Evolutionary conservation across 73 alveolate species (phyloP), one percentile per base, ranked within the genome.

Genomic region (Paraurostyla sp.): DNA sequence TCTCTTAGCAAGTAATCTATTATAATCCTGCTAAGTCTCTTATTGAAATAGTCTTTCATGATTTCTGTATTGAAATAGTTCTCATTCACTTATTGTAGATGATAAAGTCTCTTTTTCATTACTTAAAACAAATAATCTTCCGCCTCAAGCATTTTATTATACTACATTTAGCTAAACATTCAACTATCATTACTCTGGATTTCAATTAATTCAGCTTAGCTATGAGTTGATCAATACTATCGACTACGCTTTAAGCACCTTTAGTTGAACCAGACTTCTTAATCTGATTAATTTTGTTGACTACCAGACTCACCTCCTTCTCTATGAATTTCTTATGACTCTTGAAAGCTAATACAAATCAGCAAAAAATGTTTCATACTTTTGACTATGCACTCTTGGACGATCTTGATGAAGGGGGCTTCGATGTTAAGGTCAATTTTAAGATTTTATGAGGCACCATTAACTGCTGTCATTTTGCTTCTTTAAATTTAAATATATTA

Each of bases 1-100:
- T 91, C 96, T 27, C 96, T 68, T 25, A 91, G 93, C 76, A 91
- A 25, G 46, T 91, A 91, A 63, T 91, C 96, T 27, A 84, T 60
- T 0, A 91, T 91, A 20, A 91, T 58, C 36, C 96, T 58, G 51
- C 80, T 69, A 0, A 91, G 93, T 40, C 92, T 71, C 51, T 45
- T 83, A 1, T 51, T 45, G 46, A 73, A 91, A 56, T 91, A 91
- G 18, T 91, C 93, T 22, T 18, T 56, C 88, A 65, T 75, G 16
- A 91, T 50, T 40, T 43, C 76, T 0, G 57, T 46, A 18, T 83
- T 83, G 30, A 33, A n/a, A 7, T 43, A 29, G 60, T 83, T 76
- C 0, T 54, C 71, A 33, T 58, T 73, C 48, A 84, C 69, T 15
- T 49, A 29, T 16, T 40, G n/a, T 0, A 91, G 62, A 51, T 91